Conservation (phyloP, 2,329 filamentous ascomycete genomes). For the Xylaria sp. region DNA sequence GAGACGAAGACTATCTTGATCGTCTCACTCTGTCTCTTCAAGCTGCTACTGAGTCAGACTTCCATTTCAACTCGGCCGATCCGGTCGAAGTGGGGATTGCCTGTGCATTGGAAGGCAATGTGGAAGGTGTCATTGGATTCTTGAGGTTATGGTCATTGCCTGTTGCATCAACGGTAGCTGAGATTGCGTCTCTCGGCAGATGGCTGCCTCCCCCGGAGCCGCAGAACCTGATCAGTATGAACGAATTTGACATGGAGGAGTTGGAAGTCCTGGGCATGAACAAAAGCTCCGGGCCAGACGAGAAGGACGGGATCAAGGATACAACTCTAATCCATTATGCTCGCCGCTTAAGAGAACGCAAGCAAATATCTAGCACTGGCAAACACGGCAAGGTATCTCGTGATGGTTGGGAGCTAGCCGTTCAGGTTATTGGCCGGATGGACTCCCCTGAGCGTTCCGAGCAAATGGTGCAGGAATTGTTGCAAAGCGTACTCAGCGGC, state of each 20-base stretch:
- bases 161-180: slow-evolving; percentile 75
- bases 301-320: slow-evolving; percentile 72
- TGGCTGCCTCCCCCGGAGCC: slow-evolving; percentile 72
- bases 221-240: slow-evolving; percentile 57
- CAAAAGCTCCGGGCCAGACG: slow-evolving; percentile 56
- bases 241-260: slow-evolving; percentile 79
- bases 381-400: slow-evolving; percentile 42
- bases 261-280: slow-evolving; percentile 78
- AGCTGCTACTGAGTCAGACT: slow-evolving; percentile 68
- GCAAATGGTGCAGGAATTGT: slow-evolving; percentile 72
- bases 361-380: slow-evolving; percentile 46
- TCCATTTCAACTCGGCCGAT: slow-evolving; percentile 76
- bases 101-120: slow-evolving; percentile 80
- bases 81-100: slow-evolving; percentile 80
- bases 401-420: slow-evolving; percentile 88
- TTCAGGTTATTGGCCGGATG: slow-evolving; percentile 80
- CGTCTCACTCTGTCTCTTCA: slow-evolving; percentile 74
- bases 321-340: slow-evolving; percentile 79
- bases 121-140: slow-evolving; percentile 74
- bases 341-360: slow-evolving; percentile 61
- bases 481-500: slow-evolving; percentile 65
- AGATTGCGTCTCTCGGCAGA: slow-evolving; percentile 79
- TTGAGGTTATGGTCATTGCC: slow-evolving; percentile 80
- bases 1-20: slow-evolving; percentile 71
- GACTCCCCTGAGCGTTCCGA: slow-evolving; percentile 73